Base-by-base conservation (phyloP, 306 rosid species). In the Carpinus viminea region DNA sequence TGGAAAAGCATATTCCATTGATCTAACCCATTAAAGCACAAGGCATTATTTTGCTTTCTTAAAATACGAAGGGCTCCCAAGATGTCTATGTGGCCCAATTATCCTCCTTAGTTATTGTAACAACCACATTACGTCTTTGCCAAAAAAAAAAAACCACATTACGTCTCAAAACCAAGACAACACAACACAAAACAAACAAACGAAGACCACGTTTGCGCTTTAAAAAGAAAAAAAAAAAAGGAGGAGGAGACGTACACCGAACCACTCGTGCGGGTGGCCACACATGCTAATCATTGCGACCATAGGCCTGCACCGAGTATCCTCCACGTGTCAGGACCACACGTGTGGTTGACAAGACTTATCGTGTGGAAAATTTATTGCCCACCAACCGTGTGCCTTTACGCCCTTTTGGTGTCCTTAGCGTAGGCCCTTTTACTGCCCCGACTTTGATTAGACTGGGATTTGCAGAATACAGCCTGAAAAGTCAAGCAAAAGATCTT, bases 221-320 rank as follows among this genome's bases (percentile, higher is more conserved):
- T 1, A 36, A 36, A 36, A 36, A 38, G 4, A 38, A 38, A 38
- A 38, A 38, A 4, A 38, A 38, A 38, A 7, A 50, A 76, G 36
- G 41, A 54, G 65, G 56, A 76, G 36, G 41, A 54, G 65, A 41
- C 45, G 45, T 41, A 13, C 61, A 72, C 52, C 17, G 11, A 83
- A 76, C 69, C 91, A 82, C 85, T 81, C 97, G 94, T 92, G 94
- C 88, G 91, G 92, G 82, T 80, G 71, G 65, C 56, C 83, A 82
- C 65, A 55, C 73, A 70, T 66, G 68, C 83, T 85, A 90, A 90
- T 90, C 47, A 88, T 92, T 90, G 87, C 89, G 1, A 20, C 76
- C 80, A 79, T 28, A 79, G 62, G 84, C 83, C 36, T 56, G 76
- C 56, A 12, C 73, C 38, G 47, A 79, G 74, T 1, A 24, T 8